Conservation (phyloP, 75 land plant species). For the Picea sitchensis region DNA sequence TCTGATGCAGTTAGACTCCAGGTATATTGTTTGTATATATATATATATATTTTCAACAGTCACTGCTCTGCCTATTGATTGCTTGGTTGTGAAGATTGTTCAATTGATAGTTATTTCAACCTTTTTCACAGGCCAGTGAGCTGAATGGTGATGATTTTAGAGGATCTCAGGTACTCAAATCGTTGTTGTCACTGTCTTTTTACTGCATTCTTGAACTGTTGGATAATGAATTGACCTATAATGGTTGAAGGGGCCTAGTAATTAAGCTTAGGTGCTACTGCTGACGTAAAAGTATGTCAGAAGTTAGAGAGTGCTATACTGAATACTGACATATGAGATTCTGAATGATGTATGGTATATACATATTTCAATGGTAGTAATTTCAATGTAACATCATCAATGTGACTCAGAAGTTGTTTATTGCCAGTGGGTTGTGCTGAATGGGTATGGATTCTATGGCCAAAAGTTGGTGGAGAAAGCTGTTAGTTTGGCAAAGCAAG, state of each 20-base stretch:
- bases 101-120: not conserved
- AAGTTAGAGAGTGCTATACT: not conserved
- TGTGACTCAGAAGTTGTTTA: not conserved
- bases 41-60: not conserved
- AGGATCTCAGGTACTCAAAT: conserved; percentile 63
- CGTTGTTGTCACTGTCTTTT: conserved; percentile 1
- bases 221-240: not conserved
- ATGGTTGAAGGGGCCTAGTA: not conserved
- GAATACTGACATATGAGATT: not conserved
- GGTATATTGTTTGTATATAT: conserved; percentile 25
- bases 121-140: conserved; percentile 57
- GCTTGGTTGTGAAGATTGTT: conserved; percentile 1
- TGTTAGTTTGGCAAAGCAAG: conserved; percentile 69
- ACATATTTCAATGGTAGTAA: not conserved
- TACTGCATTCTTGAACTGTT: not conserved
- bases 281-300: not conserved
- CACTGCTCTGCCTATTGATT: conserved; percentile 6
- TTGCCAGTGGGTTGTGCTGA: conserved; percentile 38
- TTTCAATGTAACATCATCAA: not conserved
- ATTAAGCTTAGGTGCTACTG: not conserved
- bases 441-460: conserved; percentile 50
- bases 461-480: conserved; percentile 50
- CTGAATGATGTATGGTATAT: not conserved
- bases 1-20: conserved; percentile 80
- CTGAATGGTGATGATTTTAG: conserved; percentile 63